Conservation (phyloP, 768 basidiomycete genomes). For the Lactarius hatsudake region DNA sequence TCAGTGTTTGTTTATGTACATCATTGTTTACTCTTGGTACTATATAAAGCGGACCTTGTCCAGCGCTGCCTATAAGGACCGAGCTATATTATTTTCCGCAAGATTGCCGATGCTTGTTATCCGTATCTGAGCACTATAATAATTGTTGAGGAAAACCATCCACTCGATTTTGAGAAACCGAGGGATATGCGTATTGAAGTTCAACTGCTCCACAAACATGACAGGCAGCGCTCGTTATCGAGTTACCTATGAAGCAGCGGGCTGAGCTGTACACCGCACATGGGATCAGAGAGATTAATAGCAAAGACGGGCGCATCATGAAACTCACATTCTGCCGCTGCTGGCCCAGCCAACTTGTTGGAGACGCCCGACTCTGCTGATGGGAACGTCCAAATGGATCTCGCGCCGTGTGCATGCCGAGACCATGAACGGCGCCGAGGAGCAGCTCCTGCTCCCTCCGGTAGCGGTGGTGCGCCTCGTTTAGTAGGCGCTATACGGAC, state of each 20-base stretch:
- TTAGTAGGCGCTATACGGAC: slow-evolving; percentile 18
- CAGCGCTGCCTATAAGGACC: background rate
- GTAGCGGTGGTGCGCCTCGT: slow-evolving; percentile 26
- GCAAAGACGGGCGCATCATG: background rate
- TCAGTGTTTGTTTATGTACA: slow-evolving; percentile 12
- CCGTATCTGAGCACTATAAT: background rate
- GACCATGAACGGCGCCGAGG: slow-evolving; percentile 22
- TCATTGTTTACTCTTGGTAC: background rate
- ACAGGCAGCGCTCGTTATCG: slow-evolving; percentile 2
- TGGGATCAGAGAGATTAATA: background rate
- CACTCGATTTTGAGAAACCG: background rate
- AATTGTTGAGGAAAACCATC: background rate
- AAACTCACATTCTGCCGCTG: slow-evolving; percentile 27
- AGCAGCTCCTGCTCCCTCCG: slow-evolving; percentile 27
- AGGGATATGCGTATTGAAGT: background rate
- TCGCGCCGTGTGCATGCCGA: slow-evolving; percentile 23
- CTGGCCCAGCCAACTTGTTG: slow-evolving; percentile 28
- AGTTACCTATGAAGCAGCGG: slow-evolving; percentile 17
- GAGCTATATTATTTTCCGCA: background rate
- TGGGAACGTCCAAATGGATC: slow-evolving; percentile 20
- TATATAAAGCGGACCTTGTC: slow-evolving; percentile 3
- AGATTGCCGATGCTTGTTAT: background rate
- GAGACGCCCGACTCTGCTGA: slow-evolving; percentile 14
- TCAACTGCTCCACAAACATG: background rate
- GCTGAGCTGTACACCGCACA: slow-evolving; percentile 13